Base-by-base conservation (phyloP, 1,284 basidiomycete genomes). In the Ceratobasidium sp. region DNA sequence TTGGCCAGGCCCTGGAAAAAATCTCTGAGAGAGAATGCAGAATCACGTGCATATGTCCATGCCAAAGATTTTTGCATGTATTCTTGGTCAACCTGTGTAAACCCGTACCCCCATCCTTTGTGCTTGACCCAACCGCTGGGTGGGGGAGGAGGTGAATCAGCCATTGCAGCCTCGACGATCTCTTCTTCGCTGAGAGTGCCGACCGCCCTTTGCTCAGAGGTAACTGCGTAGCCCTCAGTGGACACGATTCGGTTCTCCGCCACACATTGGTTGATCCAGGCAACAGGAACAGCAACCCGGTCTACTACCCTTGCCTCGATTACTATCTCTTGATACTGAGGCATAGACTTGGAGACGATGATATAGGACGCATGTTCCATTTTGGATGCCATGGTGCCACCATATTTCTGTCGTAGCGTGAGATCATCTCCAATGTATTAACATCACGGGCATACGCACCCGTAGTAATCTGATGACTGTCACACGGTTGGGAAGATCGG, bases 201-300 rank as follows among this genome's bases (percentile, higher is more conserved):
- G 50, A 44, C 13, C 33, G 16, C 16, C 41, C 23, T 27, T 53
- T 39, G 8, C 25, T 54, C 50, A 44, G 53, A 29, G 33, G 29
- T 25, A 46, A 67, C 14, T 23, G 64, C 53, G 39, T 47, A 67
- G 21, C 56, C 64, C 36, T 67, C 64, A 13, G 47, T 42, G 13
- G 52, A 16, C 19, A 39, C 64, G 21, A 67, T 46, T 19, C 27
- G 14, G 19, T 49, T 36, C 13, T 19, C 27, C 36, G 25, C 46
- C 19, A 67, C 47, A 8, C 52, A 67, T 36, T 67, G 36, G 14
- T 56, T 23, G 33, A 67, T 56, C 64, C 64, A 67, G 11, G 64
- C 64, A 13, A 56, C 53, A 19, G 64, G 64, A 23, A 67, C 64
- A 8, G 64, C 64, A 14, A 67, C 53, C 39, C 64, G 64, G 21